A percentile compares a stretch with the other conserved stretches of the same genome.
Conservation (phyloP, 78 protist species). For the Dictyostelium firmibasis region DNA sequence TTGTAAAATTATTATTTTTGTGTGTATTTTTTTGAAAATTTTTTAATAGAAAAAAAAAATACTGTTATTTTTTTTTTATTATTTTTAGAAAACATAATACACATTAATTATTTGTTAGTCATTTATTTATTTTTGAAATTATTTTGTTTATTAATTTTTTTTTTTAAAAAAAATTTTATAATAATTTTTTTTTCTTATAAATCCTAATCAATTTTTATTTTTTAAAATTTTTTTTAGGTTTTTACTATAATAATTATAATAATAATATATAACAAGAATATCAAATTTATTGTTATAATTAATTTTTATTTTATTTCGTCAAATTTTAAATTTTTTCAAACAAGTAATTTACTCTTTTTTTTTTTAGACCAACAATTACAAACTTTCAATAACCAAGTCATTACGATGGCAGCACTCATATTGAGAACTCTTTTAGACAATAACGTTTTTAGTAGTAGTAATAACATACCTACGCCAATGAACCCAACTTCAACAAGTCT, state of each 20-base stretch:
- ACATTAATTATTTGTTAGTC: too few relatives aligned
- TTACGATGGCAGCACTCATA: conserved; percentile 20
- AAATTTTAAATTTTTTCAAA: background rate
- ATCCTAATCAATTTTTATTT: too few relatives aligned
- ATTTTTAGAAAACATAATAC: too few relatives aligned
- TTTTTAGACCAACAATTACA: conserved; percentile 17
- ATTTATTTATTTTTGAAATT: too few relatives aligned
- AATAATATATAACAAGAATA: background rate
- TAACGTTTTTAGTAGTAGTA: conserved; percentile 36
- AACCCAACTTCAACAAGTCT: background rate
- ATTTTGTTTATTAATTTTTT: too few relatives aligned
- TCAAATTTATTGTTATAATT: background rate
- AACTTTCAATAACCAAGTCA: background rate
- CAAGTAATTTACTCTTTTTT: background rate
- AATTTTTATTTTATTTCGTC: background rate
- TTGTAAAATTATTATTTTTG: too few relatives aligned
- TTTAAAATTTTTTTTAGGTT: too few relatives aligned
- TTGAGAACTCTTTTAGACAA: conserved; percentile 1
- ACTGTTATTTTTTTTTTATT: too few relatives aligned
- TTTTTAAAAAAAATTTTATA: too few relatives aligned
- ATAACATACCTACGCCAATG: background rate
- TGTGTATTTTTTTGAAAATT: too few relatives aligned
- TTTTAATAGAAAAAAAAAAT: too few relatives aligned
- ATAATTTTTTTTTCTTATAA: too few relatives aligned
- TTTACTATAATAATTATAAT: background rate